These are phyloP conservation scores for Zymoseptoria ardabiliae DNA, from an alignment of 2,329 filamentous ascomycete species.

Conservation along the genomic window DNA sequence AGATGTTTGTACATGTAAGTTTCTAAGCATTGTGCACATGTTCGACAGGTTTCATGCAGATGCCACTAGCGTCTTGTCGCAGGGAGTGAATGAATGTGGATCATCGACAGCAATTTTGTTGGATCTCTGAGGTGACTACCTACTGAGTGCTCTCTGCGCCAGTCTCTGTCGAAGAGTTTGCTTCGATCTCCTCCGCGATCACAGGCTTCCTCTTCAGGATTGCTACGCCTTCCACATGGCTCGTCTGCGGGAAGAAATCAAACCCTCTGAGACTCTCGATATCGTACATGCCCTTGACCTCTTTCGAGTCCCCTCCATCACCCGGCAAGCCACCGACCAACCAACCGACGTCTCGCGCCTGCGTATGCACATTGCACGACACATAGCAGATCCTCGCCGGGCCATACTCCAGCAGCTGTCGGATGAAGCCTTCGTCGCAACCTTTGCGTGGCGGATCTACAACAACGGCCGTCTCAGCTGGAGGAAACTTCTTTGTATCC, in stretches of 20 bases:
- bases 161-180: no score
- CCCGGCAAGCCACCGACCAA: constrained; percentile 62
- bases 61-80: background rate
- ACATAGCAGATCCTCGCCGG: constrained; percentile 84
- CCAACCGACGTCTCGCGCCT: constrained; percentile 85
- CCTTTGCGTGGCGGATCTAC: constrained; percentile 96
- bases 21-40: constrained; percentile 1
- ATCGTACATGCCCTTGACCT: constrained; percentile 51
- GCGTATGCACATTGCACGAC: constrained; percentile 95
- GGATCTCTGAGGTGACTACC: background rate
- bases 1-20: background rate
- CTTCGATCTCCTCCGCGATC: no score
- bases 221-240: constrained; percentile 60
- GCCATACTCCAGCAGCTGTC: constrained; percentile 69
- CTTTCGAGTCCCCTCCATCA: constrained; percentile 25
- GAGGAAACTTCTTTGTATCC: constrained; percentile 48
- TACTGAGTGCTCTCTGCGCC: background rate
- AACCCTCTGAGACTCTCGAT: constrained; percentile 90
- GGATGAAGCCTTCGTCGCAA: constrained; percentile 76
- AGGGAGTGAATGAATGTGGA: background rate
- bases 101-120: background rate
- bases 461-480: constrained; percentile 83
- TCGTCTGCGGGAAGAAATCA: constrained; percentile 91
- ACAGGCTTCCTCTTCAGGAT: constrained; percentile 42
- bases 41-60: constrained; percentile 3